These are phyloP conservation scores for Mucor piriformis DNA, from an alignment of 371 early-diverging fungal species.

Conservation along the genomic window DNA sequence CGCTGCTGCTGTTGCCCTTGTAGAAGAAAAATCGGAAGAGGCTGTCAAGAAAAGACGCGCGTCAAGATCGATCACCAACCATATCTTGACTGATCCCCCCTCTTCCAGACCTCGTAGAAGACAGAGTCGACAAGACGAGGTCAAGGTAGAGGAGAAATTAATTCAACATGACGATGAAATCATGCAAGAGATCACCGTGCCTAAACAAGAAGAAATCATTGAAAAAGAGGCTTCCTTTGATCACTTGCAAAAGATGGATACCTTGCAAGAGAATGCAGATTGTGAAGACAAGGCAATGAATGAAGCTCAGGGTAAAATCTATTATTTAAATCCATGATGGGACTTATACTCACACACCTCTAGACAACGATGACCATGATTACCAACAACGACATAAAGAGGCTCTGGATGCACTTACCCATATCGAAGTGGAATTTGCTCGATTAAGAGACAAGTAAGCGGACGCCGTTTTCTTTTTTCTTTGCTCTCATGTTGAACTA, in stretches of 20 bases:
- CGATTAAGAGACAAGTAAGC: constrained; percentile 37
- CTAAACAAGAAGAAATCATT: too few relatives aligned
- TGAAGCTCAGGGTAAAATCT: constrained; percentile 13
- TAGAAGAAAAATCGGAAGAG: not conserved
- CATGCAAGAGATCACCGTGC: too few relatives aligned
- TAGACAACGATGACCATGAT: constrained; percentile 27
- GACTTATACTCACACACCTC: not conserved
- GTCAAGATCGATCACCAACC: constrained; percentile 1
- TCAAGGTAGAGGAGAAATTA: not conserved
- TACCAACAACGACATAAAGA: constrained; percentile 48
- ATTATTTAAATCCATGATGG: not conserved
- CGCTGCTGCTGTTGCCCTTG: not conserved
- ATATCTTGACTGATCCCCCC: not conserved
- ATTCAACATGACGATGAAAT: constrained; percentile 8
- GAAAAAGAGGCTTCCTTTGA: too few relatives aligned
- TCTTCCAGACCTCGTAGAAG: constrained; percentile 5
- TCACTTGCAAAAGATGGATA: too few relatives aligned
- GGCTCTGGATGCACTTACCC: constrained; percentile 52
- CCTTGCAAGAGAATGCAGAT: constrained; percentile 3
- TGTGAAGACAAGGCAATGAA: constrained; percentile 9
- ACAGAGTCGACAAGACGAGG: constrained; percentile 13
- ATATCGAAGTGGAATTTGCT: constrained; percentile 59
- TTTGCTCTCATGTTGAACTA: not conserved
- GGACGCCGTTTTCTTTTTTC: not conserved
- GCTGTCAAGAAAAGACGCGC: constrained; percentile 15